Evolutionary conservation across 441 rosid species (phyloP).

Genomic region (Adansonia gregorii): DNA sequence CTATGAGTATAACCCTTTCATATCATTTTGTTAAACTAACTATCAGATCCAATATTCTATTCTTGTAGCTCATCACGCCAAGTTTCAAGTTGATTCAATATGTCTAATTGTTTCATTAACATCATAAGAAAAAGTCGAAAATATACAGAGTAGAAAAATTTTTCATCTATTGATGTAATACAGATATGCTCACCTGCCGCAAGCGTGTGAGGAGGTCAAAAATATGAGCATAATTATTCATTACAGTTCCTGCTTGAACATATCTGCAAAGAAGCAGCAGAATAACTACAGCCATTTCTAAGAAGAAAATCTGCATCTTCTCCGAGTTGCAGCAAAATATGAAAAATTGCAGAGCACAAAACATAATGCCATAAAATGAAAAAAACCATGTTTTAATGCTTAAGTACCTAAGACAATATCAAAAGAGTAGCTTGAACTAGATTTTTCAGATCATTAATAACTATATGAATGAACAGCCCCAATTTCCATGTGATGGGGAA

Average conservation of each 20-base stretch:
- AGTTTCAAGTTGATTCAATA: background rate
- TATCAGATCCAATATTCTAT: constrained; percentile 13
- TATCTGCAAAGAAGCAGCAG: constrained; percentile 54
- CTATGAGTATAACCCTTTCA: background rate
- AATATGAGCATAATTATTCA: constrained; percentile 93
- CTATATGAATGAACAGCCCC: background rate
- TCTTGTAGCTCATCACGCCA: background rate
- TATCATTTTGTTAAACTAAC: constrained; percentile 12
- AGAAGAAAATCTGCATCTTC: background rate
- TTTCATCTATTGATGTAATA: background rate
- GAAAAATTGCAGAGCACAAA: background rate
- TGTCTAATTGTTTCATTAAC: background rate
- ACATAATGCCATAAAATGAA: background rate
- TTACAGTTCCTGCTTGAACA: constrained; percentile 77
- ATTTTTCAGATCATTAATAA: constrained; percentile 2
- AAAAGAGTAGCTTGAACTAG: constrained; percentile 8
- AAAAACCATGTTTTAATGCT: background rate
- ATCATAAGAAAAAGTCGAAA: background rate
- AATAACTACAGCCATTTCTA: constrained; percentile 11
- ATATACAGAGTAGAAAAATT: background rate
- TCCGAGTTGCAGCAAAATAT: background rate
- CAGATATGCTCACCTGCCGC: constrained; percentile 71
- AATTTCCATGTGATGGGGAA: background rate
- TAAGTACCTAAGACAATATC: background rate
- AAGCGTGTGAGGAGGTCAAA: constrained; percentile 94